phyloP scores from a whole-genome alignment of 345 rosid genomes.

The Punica granatum region DNA sequence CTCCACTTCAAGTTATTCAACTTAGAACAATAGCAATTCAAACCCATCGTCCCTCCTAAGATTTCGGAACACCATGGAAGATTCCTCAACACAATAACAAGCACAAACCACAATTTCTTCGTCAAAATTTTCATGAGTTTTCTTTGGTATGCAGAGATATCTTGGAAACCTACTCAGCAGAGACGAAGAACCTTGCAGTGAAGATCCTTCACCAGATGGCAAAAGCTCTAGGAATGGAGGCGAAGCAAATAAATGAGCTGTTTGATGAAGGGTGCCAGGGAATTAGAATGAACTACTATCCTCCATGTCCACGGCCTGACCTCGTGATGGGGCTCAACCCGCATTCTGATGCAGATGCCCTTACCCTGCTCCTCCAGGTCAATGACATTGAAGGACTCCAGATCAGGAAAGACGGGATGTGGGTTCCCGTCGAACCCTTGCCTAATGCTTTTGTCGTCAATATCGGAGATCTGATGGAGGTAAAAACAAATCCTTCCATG shows the following conservation, averaged over 20 bases:
- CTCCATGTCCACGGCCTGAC: conserved; percentile 31
- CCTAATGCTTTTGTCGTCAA: conserved; percentile 16
- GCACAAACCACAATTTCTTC: too few relatives aligned
- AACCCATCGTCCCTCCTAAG: too few relatives aligned
- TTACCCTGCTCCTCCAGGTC: conserved; percentile 17
- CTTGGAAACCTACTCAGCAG: conserved; percentile 32
- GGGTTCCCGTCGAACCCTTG: conserved; percentile 13
- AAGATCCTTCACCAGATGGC: conserved; percentile 29
- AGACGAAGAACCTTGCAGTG: conserved; percentile 29
- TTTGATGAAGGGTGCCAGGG: conserved; percentile 20
- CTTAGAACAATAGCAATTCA: too few relatives aligned
- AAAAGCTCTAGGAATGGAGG: conserved; percentile 36
- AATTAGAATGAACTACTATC: conserved; percentile 33
- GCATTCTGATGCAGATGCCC: conserved; percentile 14
- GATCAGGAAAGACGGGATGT: conserved; percentile 15
- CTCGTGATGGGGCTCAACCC: conserved; percentile 27
- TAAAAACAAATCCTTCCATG: background rate
- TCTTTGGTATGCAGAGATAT: conserved; percentile 27
- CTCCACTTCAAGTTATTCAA: too few relatives aligned
- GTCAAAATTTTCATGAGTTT: background rate
- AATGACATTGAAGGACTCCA: conserved; percentile 18
- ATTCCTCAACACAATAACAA: background rate
- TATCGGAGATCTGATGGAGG: conserved; percentile 17
- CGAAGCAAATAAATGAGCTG: conserved; percentile 26
- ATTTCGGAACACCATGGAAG: too few relatives aligned